Conservation (phyloP, 1,139 yeast species). For the Kodamaea derodonti region DNA sequence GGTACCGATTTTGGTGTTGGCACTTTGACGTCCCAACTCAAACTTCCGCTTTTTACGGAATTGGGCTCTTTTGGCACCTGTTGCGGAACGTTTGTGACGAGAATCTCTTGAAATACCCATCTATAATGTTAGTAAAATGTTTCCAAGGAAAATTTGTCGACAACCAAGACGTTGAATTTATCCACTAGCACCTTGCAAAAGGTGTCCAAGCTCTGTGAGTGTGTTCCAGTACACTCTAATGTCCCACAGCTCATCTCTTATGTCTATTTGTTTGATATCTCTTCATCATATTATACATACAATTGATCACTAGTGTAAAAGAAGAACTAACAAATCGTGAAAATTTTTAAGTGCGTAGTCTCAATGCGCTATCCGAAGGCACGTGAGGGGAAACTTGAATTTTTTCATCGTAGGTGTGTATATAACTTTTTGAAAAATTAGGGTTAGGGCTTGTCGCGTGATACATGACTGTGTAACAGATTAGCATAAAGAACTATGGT, state of each 20-base stretch:
- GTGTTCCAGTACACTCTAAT: too few species aligned
- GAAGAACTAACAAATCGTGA: slow-evolving; percentile 4
- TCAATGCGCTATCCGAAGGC: neutral
- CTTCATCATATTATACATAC: neutral
- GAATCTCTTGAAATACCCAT: slow-evolving; percentile 99
- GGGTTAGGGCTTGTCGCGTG: slow-evolving; percentile 4
- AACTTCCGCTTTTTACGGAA: slow-evolving; percentile 99
- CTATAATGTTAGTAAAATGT: slow-evolving; percentile 29
- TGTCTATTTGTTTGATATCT: too few species aligned
- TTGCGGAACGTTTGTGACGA: slow-evolving; percentile 99
- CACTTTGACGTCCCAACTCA: slow-evolving; percentile 99
- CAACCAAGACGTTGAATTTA: too few species aligned
- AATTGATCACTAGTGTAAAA: neutral
- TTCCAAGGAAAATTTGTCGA: too few species aligned
- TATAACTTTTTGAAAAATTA: slow-evolving; percentile 3
- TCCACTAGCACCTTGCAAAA: too few species aligned
- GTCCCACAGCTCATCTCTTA: too few species aligned
- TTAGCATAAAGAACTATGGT: too few species aligned
- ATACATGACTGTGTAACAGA: slow-evolving; percentile 1
- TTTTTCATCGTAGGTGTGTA: too few species aligned
- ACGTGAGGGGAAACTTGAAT: too few species aligned
- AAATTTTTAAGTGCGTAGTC: slow-evolving; percentile 3
- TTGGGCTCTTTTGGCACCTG: slow-evolving; percentile 99
- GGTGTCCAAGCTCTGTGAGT: too few species aligned
- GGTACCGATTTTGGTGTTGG: slow-evolving; percentile 98